Conservation (phyloP, 2,329 filamentous ascomycete species). For the Colletotrichum plurivorum region DNA sequence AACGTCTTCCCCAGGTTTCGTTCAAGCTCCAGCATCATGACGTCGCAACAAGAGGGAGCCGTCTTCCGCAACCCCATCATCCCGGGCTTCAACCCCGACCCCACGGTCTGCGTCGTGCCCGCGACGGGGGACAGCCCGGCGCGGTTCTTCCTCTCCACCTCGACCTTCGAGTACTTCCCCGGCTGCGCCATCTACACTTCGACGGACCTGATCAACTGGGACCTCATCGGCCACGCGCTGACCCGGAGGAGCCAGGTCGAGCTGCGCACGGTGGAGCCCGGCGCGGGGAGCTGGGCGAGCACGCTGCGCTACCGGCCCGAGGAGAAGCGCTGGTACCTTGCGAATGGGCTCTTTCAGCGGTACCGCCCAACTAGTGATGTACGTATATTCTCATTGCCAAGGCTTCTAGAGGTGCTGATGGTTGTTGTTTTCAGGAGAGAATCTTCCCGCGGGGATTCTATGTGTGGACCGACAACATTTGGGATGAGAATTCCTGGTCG, state of each 20-base stretch:
- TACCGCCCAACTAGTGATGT: slow-evolving; percentile 54
- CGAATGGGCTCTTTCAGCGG: slow-evolving; percentile 59
- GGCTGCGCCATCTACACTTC: slow-evolving; percentile 73
- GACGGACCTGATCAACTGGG: slow-evolving; percentile 66
- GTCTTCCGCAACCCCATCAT: slow-evolving; percentile 68
- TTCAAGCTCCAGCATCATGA: neutral
- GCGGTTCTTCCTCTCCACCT: slow-evolving; percentile 71
- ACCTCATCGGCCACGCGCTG: slow-evolving; percentile 66
- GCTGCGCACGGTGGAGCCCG: slow-evolving; percentile 65
- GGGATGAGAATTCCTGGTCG: slow-evolving; percentile 64
- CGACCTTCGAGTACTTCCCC: slow-evolving; percentile 74
- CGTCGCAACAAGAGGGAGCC: slow-evolving; percentile 1
- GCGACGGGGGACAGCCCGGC: slow-evolving; percentile 47
- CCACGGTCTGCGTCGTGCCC: slow-evolving; percentile 60
- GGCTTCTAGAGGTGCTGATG: neutral
- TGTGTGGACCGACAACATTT: slow-evolving; percentile 66
- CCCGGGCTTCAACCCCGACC: slow-evolving; percentile 74
- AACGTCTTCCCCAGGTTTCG: neutral
- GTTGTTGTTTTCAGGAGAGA: slow-evolving; percentile 53
- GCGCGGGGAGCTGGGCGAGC: slow-evolving; percentile 63
- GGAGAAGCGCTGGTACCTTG: slow-evolving; percentile 61
- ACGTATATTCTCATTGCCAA: neutral
- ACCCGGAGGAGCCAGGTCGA: slow-evolving; percentile 65
- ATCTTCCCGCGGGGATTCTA: slow-evolving; percentile 69
- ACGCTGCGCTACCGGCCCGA: slow-evolving; percentile 59